Evolutionary conservation across 805 yeast species (phyloP), one percentile per base, ranked within the genome.

Genomic region (Candida alai): DNA sequence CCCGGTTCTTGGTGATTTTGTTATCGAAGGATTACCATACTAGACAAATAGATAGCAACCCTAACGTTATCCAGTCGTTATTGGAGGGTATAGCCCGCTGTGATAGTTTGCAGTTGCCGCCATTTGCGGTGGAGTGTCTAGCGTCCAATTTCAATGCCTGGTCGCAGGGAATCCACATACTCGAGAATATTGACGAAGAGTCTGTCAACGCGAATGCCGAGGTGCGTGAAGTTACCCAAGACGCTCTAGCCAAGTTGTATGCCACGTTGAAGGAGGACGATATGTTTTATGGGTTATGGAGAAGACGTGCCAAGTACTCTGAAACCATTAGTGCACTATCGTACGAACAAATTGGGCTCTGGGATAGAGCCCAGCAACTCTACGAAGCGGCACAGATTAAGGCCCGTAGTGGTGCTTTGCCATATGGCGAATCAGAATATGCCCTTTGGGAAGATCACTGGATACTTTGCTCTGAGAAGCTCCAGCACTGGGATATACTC

Each of bases 361-460:
- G 96, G 96, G 93, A 83, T 40, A 82, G 85, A 42, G 97, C 97
- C 0, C 82, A 87, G 56, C 94, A 88, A 52, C 64, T 90, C 42
- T 94, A 94, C 48, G 99, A 93, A 60, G 79, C 88, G 15, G 98
- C 98, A 1, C 99, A 93, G 62, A 84, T 93, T 37, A 89, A 90
- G 48, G 97, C 98, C 0, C 68, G 98, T 37, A 83, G 95, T 52
- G 97, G 97, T 2, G 94, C 84, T 3, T 63, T 93, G 24, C 98
- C 99, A 0, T 93, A 86, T 53, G 87, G 96, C 18, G 97, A 93
- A 52, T 77, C 94, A 1, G 99, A 93, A 54, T 93, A 93, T 49
- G 80, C 93, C 0, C 67, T 93, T 21, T 93, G 99, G 99, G 98
- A 94, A 61, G 98, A 93, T 53, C 94, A 89, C 51, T 93, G 99